Base-by-base conservation (phyloP, 345 rosid species). In the Euphorbia pulcherrima region DNA sequence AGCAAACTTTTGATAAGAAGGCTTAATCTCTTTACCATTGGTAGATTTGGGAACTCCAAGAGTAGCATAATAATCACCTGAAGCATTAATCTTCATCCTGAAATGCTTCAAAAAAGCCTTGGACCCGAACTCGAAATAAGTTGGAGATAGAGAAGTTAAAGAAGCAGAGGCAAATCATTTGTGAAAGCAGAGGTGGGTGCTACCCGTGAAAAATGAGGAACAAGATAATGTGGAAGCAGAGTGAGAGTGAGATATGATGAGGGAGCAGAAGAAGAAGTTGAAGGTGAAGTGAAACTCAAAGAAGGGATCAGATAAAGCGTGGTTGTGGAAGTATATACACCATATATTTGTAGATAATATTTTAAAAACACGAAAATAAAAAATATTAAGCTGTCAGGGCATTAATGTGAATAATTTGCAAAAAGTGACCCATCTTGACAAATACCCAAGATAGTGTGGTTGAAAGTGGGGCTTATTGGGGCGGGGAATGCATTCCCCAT, bases 41-140 rank as follows among this genome's bases (percentile, higher is more conserved):
- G 97, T 97, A 64, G 97, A 89, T 75, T 88, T 89, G 57, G 92
- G 75, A 27, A 94, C 78, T 7, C 96, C 99, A 44, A 94, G 99
- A 55, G 97, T 89, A 35, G 83, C 77, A 61, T 94, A 94, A 65
- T 87, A 94, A 80, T 94, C 97, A 14, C 90, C 97, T 20, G 91
- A 83, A 80, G 90, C 87, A 70, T 79, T 74, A 30, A 84, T 82
- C 9, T 73, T 68, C 7, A 68, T 61, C 16, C 87, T 48, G 24
- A 77, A 82, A 53, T 87, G 88, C 53, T 65, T 73, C 54, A 77
- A 20, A 28, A 60, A 54, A 61, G 65, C 75, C 78, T 82, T 81
- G 13, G 78, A 60, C 71, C 66, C 64, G 62, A 65, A 63, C 72
- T 57, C 63, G 28, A 74, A 68, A 44, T 80, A 58, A 27, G 78